These are phyloP conservation scores for Volvox reticuliferus DNA, from an alignment of 139 green algal genomes.

Conservation along the genomic window DNA sequence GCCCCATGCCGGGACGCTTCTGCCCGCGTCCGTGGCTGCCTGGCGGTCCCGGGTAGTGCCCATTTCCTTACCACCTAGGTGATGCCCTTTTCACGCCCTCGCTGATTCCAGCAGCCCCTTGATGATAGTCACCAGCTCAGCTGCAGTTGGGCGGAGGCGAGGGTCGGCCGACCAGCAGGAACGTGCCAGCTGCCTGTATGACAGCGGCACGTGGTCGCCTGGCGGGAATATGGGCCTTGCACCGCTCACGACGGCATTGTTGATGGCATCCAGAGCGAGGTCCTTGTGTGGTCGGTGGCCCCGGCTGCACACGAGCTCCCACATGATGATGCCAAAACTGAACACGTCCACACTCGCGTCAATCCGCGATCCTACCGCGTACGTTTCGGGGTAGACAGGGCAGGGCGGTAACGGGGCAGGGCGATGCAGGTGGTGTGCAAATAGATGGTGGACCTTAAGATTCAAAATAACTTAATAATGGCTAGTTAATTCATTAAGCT, in stretches of 20 bases:
- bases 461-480: too few relatives aligned
- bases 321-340: slow-evolving; percentile 27
- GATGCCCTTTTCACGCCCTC: background rate
- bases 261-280: slow-evolving; percentile 1
- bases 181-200: slow-evolving; percentile 10
- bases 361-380: background rate
- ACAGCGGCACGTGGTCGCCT: background rate
- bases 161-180: slow-evolving; percentile 1
- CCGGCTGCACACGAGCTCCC: slow-evolving; percentile 22
- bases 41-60: too few relatives aligned
- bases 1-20: too few relatives aligned
- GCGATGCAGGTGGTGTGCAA: too few relatives aligned
- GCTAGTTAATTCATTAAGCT: too few relatives aligned
- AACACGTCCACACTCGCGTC: slow-evolving; percentile 16
- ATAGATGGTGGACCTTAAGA: too few relatives aligned
- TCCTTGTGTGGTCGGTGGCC: slow-evolving; percentile 11
- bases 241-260: background rate
- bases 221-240: slow-evolving; percentile 3
- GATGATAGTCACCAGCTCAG: slow-evolving; percentile 2
- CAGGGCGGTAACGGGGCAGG: too few relatives aligned
- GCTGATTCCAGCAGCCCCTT: background rate
- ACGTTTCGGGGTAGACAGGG: too few relatives aligned
- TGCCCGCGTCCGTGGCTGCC: too few relatives aligned
- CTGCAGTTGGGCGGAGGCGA: background rate
- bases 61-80: too few relatives aligned